Percentiles rank a stretch among this genome's conserved stretches.
These are phyloP conservation scores for Zasmidium cellare DNA, from an alignment of 2,329 filamentous ascomycete genomes.

Conservation along the genomic window DNA sequence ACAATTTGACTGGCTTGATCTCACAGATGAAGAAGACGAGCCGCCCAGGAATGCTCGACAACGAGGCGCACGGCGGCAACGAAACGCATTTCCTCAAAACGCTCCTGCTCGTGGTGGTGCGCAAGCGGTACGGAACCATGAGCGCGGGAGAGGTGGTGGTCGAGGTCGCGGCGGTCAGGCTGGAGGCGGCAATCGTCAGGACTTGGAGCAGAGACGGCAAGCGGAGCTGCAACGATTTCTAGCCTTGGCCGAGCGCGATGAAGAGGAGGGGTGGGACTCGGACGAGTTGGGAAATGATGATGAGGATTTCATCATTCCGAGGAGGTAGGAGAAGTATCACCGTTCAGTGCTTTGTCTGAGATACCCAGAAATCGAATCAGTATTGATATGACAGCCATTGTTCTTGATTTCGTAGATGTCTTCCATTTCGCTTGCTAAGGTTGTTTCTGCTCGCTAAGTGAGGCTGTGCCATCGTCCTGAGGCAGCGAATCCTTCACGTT, in stretches of 20 bases:
- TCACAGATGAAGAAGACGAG: slow-evolving; percentile 4
- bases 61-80: slow-evolving; percentile 16
- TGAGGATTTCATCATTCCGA: slow-evolving; percentile 26
- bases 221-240: slow-evolving; percentile 53
- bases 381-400: not conserved
- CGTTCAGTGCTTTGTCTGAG: not conserved
- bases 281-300: slow-evolving; percentile 53
- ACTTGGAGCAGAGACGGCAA: slow-evolving; percentile 26
- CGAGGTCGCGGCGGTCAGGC: slow-evolving; percentile 7
- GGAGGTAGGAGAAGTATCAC: not conserved
- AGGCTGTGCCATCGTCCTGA: not conserved
- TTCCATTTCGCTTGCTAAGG: no score
- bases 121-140: slow-evolving; percentile 22
- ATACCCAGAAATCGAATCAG: not conserved
- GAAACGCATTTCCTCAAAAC: slow-evolving; percentile 27
- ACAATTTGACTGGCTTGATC: slow-evolving; percentile 14
- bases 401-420: no score
- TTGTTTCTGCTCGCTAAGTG: not conserved
- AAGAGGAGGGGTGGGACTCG: slow-evolving; percentile 61
- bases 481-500: no score
- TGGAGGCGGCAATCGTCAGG: slow-evolving; percentile 14
- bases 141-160: slow-evolving; percentile 17
- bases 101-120: slow-evolving; percentile 21
- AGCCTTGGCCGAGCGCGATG: slow-evolving; percentile 52
- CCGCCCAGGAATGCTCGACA: slow-evolving; percentile 5